Percentiles rank a stretch among this genome's conserved stretches.
Evolutionary conservation across 768 basidiomycete genomes (phyloP).

Genomic region (Trametes meyenii): DNA sequence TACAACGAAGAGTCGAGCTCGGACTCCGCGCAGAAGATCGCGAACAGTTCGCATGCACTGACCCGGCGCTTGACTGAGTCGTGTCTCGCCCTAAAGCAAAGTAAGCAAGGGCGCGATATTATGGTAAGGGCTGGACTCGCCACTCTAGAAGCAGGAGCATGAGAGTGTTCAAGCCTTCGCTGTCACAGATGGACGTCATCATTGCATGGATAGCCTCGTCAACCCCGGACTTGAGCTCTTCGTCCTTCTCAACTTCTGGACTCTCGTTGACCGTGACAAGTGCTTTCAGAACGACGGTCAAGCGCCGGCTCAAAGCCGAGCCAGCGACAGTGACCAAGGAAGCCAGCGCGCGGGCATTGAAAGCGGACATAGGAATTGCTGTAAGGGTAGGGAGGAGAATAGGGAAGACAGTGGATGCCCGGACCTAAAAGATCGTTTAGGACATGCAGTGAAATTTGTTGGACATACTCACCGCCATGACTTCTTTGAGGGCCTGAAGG

Average conservation of each 20-base stretch:
- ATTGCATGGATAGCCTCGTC: constrained; percentile 76
- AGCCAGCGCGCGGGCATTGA: constrained; percentile 91
- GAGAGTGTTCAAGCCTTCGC: constrained; percentile 86
- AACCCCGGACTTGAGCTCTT: constrained; percentile 71
- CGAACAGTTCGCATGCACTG: constrained; percentile 78
- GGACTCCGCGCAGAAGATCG: constrained; percentile 81
- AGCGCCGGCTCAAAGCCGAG: constrained; percentile 79
- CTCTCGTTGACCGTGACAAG: constrained; percentile 79
- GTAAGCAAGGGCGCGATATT: neutral
- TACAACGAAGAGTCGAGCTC: constrained; percentile 83
- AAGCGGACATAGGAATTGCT: constrained; percentile 86
- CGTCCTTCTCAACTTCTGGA: constrained; percentile 52
- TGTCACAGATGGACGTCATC: constrained; percentile 77
- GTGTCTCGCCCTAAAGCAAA: constrained; percentile 69
- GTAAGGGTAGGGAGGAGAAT: constrained; percentile 94
- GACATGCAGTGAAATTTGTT: neutral
- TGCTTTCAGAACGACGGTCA: constrained; percentile 77
- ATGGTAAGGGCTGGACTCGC: constrained; percentile 44
- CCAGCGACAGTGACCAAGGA: constrained; percentile 95
- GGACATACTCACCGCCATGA: constrained; percentile 74
- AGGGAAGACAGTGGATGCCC: constrained; percentile 94
- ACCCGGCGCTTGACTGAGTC: constrained; percentile 71
- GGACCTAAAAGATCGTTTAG: constrained; percentile 58
- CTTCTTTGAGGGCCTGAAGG: constrained; percentile 88
- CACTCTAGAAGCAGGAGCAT: constrained; percentile 91